Conservation (phyloP, 148 eudicot species). For the Cornus suecica region DNA sequence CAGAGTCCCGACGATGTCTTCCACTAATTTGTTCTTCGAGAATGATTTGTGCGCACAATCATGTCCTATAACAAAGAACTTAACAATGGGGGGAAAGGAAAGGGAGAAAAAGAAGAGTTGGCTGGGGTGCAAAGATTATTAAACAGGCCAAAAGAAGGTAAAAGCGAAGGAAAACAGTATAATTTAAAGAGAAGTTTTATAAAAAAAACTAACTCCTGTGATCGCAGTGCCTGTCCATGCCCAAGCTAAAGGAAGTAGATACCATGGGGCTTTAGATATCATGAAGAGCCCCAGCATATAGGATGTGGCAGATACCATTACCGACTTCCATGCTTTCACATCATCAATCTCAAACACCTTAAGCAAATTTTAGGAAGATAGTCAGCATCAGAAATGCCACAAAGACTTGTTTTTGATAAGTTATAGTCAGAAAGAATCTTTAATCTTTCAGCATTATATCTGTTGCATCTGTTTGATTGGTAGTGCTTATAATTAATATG, state of each 20-base stretch:
- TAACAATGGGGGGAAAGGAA: slow-evolving; percentile 26
- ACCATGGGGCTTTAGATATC: slow-evolving; percentile 92
- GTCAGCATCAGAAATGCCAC: slow-evolving; percentile 5
- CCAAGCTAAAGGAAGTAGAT: slow-evolving; percentile 95
- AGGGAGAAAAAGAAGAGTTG: slow-evolving; percentile 14
- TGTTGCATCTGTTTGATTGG: too few relatives aligned
- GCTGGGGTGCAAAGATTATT: background rate
- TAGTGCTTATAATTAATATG: too few relatives aligned
- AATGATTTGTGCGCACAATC: slow-evolving; percentile 99
- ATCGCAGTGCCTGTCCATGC: slow-evolving; percentile 95
- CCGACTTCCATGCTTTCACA: slow-evolving; percentile 77
- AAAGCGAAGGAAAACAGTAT: background rate
- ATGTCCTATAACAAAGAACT: slow-evolving; percentile 97
- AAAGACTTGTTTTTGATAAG: background rate
- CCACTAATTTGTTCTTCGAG: slow-evolving; percentile 83
- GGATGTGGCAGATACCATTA: slow-evolving; percentile 66
- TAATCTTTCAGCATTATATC: too few relatives aligned
- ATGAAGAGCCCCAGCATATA: slow-evolving; percentile 81
- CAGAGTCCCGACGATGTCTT: slow-evolving; percentile 90
- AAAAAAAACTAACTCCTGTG: slow-evolving; percentile 69
- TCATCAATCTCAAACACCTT: slow-evolving; percentile 96
- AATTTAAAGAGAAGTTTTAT: background rate
- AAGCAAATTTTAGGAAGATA: slow-evolving; percentile 11
- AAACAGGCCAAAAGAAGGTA: background rate
- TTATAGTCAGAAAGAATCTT: too few relatives aligned